A percentile compares a stretch with the other conserved stretches of the same genome.
These are phyloP conservation scores for Lasiosphaeria hispida DNA, from an alignment of 495 filamentous ascomycete species.

Conservation along the genomic window DNA sequence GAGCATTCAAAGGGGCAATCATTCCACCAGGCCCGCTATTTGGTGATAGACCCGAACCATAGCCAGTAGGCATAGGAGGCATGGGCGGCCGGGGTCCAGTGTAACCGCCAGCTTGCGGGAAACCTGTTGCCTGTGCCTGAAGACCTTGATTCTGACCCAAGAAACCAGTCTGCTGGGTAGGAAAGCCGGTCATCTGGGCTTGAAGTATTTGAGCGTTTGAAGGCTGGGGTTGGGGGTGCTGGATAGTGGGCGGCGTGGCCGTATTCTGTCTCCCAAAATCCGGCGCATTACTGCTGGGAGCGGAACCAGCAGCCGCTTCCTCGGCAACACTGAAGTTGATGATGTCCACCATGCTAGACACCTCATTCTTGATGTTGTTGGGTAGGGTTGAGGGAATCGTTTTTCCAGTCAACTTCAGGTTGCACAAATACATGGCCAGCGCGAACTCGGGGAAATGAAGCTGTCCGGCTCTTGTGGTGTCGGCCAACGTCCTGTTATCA, in stretches of 20 bases:
- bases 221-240: slow-evolving; percentile 81
- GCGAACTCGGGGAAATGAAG: slow-evolving; percentile 98
- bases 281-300: slow-evolving; percentile 65
- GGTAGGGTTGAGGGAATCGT: slow-evolving; percentile 70
- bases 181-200: slow-evolving; percentile 74
- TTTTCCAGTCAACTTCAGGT: slow-evolving; percentile 85
- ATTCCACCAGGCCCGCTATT: slow-evolving; percentile 50
- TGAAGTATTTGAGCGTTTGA: slow-evolving; percentile 74
- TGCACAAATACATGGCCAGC: slow-evolving; percentile 98
- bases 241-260: slow-evolving; percentile 66
- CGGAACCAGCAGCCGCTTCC: slow-evolving; percentile 48
- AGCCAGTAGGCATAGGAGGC: slow-evolving; percentile 92
- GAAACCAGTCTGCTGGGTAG: slow-evolving; percentile 51
- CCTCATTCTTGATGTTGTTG: slow-evolving; percentile 88
- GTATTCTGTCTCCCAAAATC: slow-evolving; percentile 71
- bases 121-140: slow-evolving; percentile 59
- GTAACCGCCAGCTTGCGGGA: slow-evolving; percentile 59
- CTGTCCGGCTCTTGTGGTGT: slow-evolving; percentile 95
- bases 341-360: slow-evolving; percentile 99
- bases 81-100: slow-evolving; percentile 82
- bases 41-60: slow-evolving; percentile 63
- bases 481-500: slow-evolving; percentile 73
- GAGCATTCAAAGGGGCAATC: slow-evolving; percentile 70
- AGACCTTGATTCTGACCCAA: slow-evolving; percentile 45
- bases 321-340: slow-evolving; percentile 94